Evolutionary conservation across 2,329 filamentous ascomycete species (phyloP).

Genomic region (Alternaria ventricosa): DNA sequence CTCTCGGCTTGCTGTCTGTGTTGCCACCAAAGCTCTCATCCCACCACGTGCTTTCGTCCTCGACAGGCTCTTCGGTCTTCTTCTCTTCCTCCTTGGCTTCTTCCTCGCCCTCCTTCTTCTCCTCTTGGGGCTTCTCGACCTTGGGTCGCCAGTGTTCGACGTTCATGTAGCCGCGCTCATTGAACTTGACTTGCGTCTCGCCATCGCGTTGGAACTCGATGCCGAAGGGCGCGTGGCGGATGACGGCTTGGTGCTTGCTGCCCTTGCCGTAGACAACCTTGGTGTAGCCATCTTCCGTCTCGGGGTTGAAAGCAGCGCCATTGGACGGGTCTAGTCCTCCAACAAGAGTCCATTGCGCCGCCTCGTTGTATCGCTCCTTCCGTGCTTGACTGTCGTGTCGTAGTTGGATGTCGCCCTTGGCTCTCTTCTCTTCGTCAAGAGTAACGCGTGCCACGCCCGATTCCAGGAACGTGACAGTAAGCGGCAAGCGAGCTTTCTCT

Average conservation of each 20-base stretch:
- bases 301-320: conserved; percentile 70
- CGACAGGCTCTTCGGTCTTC: conserved; percentile 54
- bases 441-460: conserved; percentile 87
- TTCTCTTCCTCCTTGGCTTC: conserved; percentile 52
- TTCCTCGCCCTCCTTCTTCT: conserved; percentile 59
- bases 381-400: conserved; percentile 82
- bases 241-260: conserved; percentile 78
- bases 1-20: conserved; percentile 92
- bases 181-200: conserved; percentile 82
- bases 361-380: conserved; percentile 95
- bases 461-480: conserved; percentile 87
- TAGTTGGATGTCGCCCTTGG: conserved; percentile 87
- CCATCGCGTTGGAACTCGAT: conserved; percentile 89
- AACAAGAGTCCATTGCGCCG: conserved; percentile 83
- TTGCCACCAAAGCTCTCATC: conserved; percentile 95
- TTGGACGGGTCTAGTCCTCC: conserved; percentile 78
- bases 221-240: conserved; percentile 81
- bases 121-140: conserved; percentile 64
- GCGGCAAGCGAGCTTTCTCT: conserved; percentile 77
- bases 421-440: conserved; percentile 88
- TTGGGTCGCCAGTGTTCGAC: conserved; percentile 95
- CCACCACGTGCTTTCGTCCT: conserved; percentile 95
- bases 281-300: conserved; percentile 72
- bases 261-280: conserved; percentile 78
- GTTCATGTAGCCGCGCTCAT: conserved; percentile 88